phyloP scores from a whole-genome alignment of 169 alveolate species.

The Eimeria falciformis region DNA sequence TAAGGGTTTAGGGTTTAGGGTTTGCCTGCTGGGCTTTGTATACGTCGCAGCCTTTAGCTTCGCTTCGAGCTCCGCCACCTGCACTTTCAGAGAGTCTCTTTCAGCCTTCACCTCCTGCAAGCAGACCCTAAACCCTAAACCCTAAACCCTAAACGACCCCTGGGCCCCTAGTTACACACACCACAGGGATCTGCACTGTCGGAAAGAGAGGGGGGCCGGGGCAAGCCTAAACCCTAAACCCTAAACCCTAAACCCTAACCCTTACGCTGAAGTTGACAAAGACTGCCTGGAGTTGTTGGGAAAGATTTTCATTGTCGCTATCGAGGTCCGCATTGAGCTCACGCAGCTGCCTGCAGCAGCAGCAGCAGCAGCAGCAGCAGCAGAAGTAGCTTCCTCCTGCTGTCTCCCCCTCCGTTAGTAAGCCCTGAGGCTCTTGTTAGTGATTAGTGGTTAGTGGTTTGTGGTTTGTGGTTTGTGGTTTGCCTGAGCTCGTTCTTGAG shows the following conservation, averaged over 20 bases:
- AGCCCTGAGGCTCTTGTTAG: neutral
- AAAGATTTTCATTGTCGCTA: conserved; percentile 81
- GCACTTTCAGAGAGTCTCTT: conserved; percentile 27
- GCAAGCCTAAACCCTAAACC: neutral
- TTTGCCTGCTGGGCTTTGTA: neutral
- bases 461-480: conserved; percentile 11
- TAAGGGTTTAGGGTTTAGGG: conserved; percentile 33
- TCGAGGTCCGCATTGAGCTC: conserved; percentile 84
- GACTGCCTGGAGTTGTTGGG: conserved; percentile 81
- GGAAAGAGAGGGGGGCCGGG: neutral
- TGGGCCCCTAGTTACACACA: neutral
- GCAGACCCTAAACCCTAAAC: conserved; percentile 41
- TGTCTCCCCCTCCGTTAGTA: neutral
- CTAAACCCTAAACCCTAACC: conserved; percentile 30
- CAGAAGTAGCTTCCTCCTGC: neutral
- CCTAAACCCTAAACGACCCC: conserved; percentile 28
- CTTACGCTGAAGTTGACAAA: conserved; percentile 77
- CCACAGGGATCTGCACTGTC: neutral
- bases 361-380: conserved; percentile 7
- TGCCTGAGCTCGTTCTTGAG: conserved; percentile 80
- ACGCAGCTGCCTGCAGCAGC: conserved; percentile 75
- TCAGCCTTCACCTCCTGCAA: conserved; percentile 40
- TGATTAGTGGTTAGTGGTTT: conserved; percentile 7
- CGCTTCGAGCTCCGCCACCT: conserved; percentile 51
- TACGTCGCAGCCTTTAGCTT: conserved; percentile 4